Conservation (phyloP, 495 filamentous ascomycete genomes). For the Xylaria sp. region DNA sequence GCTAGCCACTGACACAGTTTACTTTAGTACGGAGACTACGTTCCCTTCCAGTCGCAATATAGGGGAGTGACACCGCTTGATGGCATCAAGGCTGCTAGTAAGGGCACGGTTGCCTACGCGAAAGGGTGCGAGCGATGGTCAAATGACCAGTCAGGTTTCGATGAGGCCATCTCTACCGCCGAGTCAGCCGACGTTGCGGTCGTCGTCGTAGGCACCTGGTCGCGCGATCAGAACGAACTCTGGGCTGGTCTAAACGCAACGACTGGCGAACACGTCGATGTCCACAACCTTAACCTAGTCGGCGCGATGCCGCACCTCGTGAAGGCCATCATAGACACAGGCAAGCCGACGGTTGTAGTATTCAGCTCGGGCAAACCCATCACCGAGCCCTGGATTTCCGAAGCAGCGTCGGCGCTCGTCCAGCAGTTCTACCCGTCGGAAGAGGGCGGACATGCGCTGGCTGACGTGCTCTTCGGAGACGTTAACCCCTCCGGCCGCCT, state of each 20-base stretch:
- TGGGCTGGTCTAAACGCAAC: constrained; percentile 74
- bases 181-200: constrained; percentile 72
- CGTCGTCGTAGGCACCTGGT: constrained; percentile 77
- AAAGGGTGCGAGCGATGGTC: constrained; percentile 78
- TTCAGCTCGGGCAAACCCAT: constrained; percentile 74
- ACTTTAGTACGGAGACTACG: constrained; percentile 70
- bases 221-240: constrained; percentile 69
- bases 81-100: constrained; percentile 66
- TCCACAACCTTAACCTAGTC: constrained; percentile 66
- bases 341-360: constrained; percentile 72
- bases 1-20: constrained; percentile 22
- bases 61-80: constrained; percentile 70
- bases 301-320: constrained; percentile 73
- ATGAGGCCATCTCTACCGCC: constrained; percentile 66
- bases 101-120: constrained; percentile 65
- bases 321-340: constrained; percentile 66
- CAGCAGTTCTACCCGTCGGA: constrained; percentile 78
- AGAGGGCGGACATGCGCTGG: constrained; percentile 78
- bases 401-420: constrained; percentile 63
- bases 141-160: constrained; percentile 66
- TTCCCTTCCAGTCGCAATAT: constrained; percentile 65
- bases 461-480: constrained; percentile 82
- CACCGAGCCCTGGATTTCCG: constrained; percentile 71
- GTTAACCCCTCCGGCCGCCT: constrained; percentile 78
- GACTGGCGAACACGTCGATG: constrained; percentile 75